A percentile compares a stretch with the other conserved stretches of the same genome.
Evolutionary conservation across 345 rosid genomes (phyloP).

Genomic region (Alliaria petiolata): DNA sequence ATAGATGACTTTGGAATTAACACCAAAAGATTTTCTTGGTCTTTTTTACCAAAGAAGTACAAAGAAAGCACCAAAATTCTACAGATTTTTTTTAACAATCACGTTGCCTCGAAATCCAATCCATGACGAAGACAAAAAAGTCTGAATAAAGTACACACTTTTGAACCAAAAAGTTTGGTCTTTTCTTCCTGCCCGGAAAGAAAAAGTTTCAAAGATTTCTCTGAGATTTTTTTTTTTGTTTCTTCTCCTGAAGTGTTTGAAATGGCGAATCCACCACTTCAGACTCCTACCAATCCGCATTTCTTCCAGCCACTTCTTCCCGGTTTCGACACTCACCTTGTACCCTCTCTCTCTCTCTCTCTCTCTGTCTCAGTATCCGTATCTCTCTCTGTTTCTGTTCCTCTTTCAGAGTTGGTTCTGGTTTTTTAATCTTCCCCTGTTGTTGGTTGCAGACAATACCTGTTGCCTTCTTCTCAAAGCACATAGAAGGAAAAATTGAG

Average conservation of each 20-base stretch:
- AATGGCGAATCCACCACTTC: conserved; percentile 10
- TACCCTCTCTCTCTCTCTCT: background rate
- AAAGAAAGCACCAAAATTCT: background rate
- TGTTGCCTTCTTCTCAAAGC: background rate
- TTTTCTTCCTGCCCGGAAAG: background rate
- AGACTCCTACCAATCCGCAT: conserved; percentile 17
- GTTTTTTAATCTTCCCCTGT: background rate
- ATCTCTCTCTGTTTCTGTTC: too few relatives aligned
- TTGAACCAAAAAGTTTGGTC: background rate
- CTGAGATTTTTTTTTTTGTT: background rate
- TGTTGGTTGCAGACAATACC: conserved; percentile 15
- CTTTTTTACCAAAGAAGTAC: background rate
- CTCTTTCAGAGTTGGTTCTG: background rate
- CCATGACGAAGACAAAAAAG: background rate
- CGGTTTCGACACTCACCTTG: conserved; percentile 12
- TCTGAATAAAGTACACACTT: background rate
- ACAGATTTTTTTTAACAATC: background rate
- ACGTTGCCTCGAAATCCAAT: background rate
- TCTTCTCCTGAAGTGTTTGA: background rate
- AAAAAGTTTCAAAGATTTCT: background rate
- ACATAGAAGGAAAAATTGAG: background rate
- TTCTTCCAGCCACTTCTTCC: conserved; percentile 31
- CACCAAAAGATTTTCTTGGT: background rate
- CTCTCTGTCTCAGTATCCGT: too few relatives aligned
- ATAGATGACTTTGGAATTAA: background rate